A percentile compares a stretch with the other conserved stretches of the same genome.
Evolutionary conservation across 2,329 filamentous ascomycete genomes (phyloP).

Genomic region (Colletotrichum tamarilloi): DNA sequence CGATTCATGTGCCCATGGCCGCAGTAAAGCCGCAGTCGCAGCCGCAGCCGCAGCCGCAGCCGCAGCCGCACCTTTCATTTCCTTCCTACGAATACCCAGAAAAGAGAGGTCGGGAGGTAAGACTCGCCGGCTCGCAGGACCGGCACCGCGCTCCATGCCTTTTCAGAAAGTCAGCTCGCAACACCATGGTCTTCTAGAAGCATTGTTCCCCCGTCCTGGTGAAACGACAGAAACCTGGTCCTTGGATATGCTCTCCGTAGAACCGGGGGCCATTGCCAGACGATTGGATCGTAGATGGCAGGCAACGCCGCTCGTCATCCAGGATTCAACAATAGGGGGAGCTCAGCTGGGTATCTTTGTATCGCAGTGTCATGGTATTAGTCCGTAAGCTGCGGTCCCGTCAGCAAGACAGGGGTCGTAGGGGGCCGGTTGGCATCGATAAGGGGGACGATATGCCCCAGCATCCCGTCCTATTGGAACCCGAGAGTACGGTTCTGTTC

Average conservation of each 20-base stretch:
- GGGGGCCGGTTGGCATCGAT: not conserved
- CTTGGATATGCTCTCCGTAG: slow-evolving; percentile 6
- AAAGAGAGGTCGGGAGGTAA: not conserved
- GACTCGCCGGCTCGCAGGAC: slow-evolving; percentile 22
- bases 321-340: slow-evolving; percentile 3
- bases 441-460: slow-evolving; percentile 20
- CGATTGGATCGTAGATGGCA: slow-evolving; percentile 10
- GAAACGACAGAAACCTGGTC: slow-evolving; percentile 16
- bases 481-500: slow-evolving; percentile 32
- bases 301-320: slow-evolving; percentile 16
- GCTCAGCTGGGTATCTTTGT: slow-evolving; percentile 11
- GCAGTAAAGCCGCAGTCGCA: slow-evolving; percentile 18
- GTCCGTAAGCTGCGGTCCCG: not conserved
- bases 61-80: not conserved
- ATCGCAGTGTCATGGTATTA: slow-evolving; percentile 6
- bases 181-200: slow-evolving; percentile 33
- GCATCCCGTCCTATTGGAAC: slow-evolving; percentile 28
- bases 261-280: not conserved
- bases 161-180: not conserved
- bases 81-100: not conserved
- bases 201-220: slow-evolving; percentile 24
- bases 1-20: slow-evolving; percentile 7
- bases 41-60: not conserved
- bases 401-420: slow-evolving; percentile 8
- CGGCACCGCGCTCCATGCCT: slow-evolving; percentile 1